Conservation (phyloP, 2,329 filamentous ascomycete species). For the Rasamsonia emersonii region DNA sequence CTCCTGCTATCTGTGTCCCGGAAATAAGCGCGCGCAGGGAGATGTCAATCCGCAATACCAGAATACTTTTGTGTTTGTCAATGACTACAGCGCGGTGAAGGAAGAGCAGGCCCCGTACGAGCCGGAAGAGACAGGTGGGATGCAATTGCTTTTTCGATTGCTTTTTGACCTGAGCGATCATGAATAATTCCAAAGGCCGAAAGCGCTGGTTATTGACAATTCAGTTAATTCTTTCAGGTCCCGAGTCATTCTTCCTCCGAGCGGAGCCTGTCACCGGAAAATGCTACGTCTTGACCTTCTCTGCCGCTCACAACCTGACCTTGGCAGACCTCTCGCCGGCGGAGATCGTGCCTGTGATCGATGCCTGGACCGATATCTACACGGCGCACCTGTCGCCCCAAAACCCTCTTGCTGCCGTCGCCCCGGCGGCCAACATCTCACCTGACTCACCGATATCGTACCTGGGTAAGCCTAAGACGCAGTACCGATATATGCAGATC, state of each 20-base stretch:
- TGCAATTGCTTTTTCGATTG: not conserved
- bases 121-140: slow-evolving; percentile 39
- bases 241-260: slow-evolving; percentile 67
- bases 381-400: slow-evolving; percentile 65
- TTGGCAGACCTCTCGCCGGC: slow-evolving; percentile 74
- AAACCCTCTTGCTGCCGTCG: slow-evolving; percentile 52
- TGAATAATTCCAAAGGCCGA: too few species aligned
- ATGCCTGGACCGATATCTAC: slow-evolving; percentile 90
- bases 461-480: slow-evolving; percentile 53
- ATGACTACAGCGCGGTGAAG: slow-evolving; percentile 96
- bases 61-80: slow-evolving; percentile 87
- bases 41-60: slow-evolving; percentile 80
- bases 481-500: slow-evolving; percentile 97
- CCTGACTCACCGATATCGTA: slow-evolving; percentile 37
- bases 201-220: too few species aligned
- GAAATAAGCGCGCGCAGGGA: slow-evolving; percentile 80
- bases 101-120: slow-evolving; percentile 79
- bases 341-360: slow-evolving; percentile 73
- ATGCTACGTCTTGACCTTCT: slow-evolving; percentile 96
- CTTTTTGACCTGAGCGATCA: too few species aligned
- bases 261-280: slow-evolving; percentile 85
- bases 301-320: slow-evolving; percentile 79
- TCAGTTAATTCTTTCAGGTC: slow-evolving; percentile 40
- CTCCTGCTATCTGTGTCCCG: slow-evolving; percentile 89
- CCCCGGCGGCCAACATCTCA: slow-evolving; percentile 38